phyloP scores from a whole-genome alignment of 78 protist species.

The slime mould (Dictyostelium discoideum) region dicty_2.7 NC_007089.4:2885001-2885500 shows the following conservation, averaged over 20 bases:
- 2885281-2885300: too few relatives aligned
- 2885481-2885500: neutral
- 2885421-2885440: neutral
- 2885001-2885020: neutral
- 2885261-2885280: too few relatives aligned
- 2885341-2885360: too few relatives aligned
- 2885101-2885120: neutral
- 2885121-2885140: neutral
- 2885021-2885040: neutral
- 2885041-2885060: neutral
- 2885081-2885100: neutral
- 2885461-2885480: neutral
- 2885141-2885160: neutral
- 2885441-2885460: neutral
- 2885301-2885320: too few relatives aligned
- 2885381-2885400: too few relatives aligned
- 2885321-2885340: too few relatives aligned
- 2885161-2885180: neutral
- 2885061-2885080: neutral
- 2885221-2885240: neutral
- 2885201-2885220: neutral
- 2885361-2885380: too few relatives aligned
- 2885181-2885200: neutral
- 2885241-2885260: too few relatives aligned
- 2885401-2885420: neutral